A percentile compares a stretch with the other conserved stretches of the same genome.
These are phyloP conservation scores for Ganoderma leucocontextum DNA, from an alignment of 1,284 basidiomycete species.

Conservation along the genomic window DNA sequence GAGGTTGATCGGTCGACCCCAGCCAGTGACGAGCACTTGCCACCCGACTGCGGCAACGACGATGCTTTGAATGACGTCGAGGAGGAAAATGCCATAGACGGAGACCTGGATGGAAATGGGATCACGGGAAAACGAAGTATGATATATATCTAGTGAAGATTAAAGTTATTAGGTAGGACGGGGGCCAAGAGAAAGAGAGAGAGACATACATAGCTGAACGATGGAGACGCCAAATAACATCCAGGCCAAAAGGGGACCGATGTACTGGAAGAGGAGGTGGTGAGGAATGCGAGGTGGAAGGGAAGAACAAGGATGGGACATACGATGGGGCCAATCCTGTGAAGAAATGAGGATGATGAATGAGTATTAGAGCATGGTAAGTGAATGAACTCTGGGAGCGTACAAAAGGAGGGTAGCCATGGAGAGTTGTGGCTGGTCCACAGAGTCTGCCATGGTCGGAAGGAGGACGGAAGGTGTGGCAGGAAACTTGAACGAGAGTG, in stretches of 20 bases:
- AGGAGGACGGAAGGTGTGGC: neutral
- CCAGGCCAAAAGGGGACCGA: neutral
- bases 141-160: neutral
- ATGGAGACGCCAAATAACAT: neutral
- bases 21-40: slow-evolving; percentile 10
- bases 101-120: slow-evolving; percentile 11
- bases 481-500: neutral
- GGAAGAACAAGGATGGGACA: neutral
- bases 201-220: neutral
- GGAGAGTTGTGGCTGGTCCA: neutral
- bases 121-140: slow-evolving; percentile 20
- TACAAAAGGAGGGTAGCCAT: neutral
- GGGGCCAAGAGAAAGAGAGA: neutral
- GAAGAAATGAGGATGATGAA: neutral
- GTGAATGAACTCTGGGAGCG: neutral
- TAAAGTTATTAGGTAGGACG: neutral
- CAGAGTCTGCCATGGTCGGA: neutral
- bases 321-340: slow-evolving; percentile 1
- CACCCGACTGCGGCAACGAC: slow-evolving; percentile 8
- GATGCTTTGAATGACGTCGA: slow-evolving; percentile 6
- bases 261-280: neutral
- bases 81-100: slow-evolving; percentile 21
- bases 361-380: neutral
- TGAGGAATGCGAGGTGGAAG: neutral
- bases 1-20: slow-evolving; percentile 11